Percentiles rank a stretch among this genome's conserved stretches.
Conservation (phyloP, 139 green algal genomes). For the Medakamo hakoo region DNA sequence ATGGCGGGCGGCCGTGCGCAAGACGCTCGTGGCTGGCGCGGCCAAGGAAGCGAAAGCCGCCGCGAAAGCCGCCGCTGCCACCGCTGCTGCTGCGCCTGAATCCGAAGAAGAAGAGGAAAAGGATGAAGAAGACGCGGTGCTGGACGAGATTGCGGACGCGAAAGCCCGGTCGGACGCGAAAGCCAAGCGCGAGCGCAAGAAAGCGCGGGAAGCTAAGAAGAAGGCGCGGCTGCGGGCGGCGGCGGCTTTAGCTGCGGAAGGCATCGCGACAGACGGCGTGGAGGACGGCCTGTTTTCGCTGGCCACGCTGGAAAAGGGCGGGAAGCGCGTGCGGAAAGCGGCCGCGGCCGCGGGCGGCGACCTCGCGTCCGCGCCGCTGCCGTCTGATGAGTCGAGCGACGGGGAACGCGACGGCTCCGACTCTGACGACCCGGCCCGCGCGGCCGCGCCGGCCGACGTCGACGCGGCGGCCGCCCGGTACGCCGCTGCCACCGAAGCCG, state of each 20-base stretch:
- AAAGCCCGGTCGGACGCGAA: slow-evolving; percentile 37
- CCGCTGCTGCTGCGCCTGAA: not conserved
- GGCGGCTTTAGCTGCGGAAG: slow-evolving; percentile 33
- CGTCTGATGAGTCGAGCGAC: slow-evolving; percentile 1
- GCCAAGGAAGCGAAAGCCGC: slow-evolving; percentile 3
- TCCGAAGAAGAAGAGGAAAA: slow-evolving; percentile 14
- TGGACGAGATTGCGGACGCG: slow-evolving; percentile 80
- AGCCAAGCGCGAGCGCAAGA: slow-evolving; percentile 46
- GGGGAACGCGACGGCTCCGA: too few relatives aligned
- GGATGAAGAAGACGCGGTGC: slow-evolving; percentile 54
- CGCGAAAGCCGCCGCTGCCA: slow-evolving; percentile 1
- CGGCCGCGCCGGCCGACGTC: not conserved
- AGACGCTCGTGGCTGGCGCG: slow-evolving; percentile 6
- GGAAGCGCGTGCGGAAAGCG: not conserved
- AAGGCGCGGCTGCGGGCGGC: slow-evolving; percentile 50
- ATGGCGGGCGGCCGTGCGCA: slow-evolving; percentile 42
- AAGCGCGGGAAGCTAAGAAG: slow-evolving; percentile 54
- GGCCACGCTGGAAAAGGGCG: slow-evolving; percentile 3
- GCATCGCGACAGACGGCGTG: slow-evolving; percentile 22
- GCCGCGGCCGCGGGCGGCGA: slow-evolving; percentile 1
- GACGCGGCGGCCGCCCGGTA: slow-evolving; percentile 3
- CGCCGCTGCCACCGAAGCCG: not conserved
- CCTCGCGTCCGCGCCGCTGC: slow-evolving; percentile 3
- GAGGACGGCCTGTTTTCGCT: slow-evolving; percentile 30
- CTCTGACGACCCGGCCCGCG: slow-evolving; percentile 3